Evolutionary conservation across 129 eudicot species (phyloP).

Genomic region (Cynara cardunculus): DNA sequence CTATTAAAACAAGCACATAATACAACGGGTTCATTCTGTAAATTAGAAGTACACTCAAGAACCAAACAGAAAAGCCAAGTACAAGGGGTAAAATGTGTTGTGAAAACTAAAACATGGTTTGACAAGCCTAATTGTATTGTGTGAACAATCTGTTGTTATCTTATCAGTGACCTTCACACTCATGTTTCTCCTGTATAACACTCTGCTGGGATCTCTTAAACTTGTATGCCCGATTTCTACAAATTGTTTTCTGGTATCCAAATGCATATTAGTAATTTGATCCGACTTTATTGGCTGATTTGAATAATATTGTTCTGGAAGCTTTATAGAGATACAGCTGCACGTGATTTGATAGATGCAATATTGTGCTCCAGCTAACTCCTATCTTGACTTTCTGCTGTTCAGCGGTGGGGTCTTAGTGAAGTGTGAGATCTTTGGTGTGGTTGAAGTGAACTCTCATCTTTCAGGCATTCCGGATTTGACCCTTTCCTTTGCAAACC

Average conservation of each 20-base stretch:
- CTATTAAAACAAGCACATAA: too few species aligned
- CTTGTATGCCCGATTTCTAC: background rate
- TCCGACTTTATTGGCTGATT: background rate
- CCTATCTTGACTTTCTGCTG: conserved; percentile 14
- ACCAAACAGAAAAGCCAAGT: too few species aligned
- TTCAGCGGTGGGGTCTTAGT: conserved; percentile 81
- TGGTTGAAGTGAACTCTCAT: conserved; percentile 83
- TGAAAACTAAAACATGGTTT: too few species aligned
- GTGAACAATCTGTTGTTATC: too few species aligned
- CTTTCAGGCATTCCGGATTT: conserved; percentile 94
- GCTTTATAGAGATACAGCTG: background rate
- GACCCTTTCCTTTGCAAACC: conserved; percentile 85
- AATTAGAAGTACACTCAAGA: too few species aligned
- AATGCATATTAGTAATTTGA: background rate
- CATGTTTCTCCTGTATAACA: too few species aligned
- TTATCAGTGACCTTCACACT: too few species aligned
- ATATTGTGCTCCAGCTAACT: background rate
- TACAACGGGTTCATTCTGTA: too few species aligned
- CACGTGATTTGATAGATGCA: background rate
- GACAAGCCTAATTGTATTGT: too few species aligned
- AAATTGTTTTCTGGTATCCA: background rate
- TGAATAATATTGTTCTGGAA: background rate
- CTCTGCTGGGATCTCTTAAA: too few species aligned
- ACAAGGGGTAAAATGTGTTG: too few species aligned
- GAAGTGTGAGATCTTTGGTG: conserved; percentile 90